Base-by-base conservation (phyloP, 2,329 filamentous ascomycete genomes). In the Capronia coronata region DNA sequence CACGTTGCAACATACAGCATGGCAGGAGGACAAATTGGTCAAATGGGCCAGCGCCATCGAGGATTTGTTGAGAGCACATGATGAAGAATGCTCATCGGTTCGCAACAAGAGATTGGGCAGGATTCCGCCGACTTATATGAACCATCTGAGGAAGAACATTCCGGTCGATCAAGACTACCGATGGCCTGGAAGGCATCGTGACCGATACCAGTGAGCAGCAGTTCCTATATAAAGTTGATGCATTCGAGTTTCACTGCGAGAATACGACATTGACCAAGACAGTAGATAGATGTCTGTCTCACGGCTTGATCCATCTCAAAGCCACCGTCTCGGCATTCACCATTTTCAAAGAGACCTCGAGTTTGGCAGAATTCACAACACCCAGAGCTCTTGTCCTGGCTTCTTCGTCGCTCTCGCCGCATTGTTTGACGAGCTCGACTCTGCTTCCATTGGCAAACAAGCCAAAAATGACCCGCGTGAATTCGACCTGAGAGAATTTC, bases 401-500 rank as follows among this genome's bases (percentile, higher is more conserved):
- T 2, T 45, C 47, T 22, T 48, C 21, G 13, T 40, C 35, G 11
- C 32, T 56, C 38, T 56, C 54, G 30, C 44, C 47, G 3, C 14
- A 16, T 21, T 53, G 27, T n/a, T 18, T 13, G 30, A 56, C 47
- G 23, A 56, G n/a, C 8, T 51, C 22, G 8, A 56, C 54, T 43
- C 54, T 40, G 10, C 44, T 49, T 6, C 47, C 50, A 16, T 50
- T 22, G 11, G 42, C 41, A 30, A 59, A 54, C 18, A 58, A 29
- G 9, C 21, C 39, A 35, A 56, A 60, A n/a, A 68, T 51, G 3
- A 63, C 60, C n/a, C 64, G 63, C 6, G 63, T 63, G 46, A 64
- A 62, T 43, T 68, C 66, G 14, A 68, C 66, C 51, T 69, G 65
- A 6, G 63, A 60, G 52, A 68, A 67, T 45, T 63, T 66, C 37